A percentile compares a stretch with the other conserved stretches of the same genome.
These are phyloP conservation scores for Backusella morwellensis DNA, from an alignment of 192 early-diverging fungal species.

Conservation along the genomic window DNA sequence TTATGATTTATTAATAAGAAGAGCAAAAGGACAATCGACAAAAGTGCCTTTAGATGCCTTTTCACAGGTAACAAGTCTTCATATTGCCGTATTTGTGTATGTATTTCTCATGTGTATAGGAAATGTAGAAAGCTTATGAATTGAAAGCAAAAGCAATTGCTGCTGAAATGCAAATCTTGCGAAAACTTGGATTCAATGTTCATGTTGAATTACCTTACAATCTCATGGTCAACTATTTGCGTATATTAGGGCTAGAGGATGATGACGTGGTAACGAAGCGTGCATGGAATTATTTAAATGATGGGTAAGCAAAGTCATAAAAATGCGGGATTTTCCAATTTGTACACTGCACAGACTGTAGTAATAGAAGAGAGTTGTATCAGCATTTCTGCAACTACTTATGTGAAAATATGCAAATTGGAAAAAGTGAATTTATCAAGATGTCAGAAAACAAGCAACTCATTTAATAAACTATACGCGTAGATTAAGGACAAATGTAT, in stretches of 20 bases:
- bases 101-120: conserved; percentile 19
- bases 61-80: conserved; percentile 39
- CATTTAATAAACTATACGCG: not conserved
- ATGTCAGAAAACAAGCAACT: not conserved
- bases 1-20: conserved; percentile 67
- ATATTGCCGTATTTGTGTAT: not conserved
- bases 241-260: conserved; percentile 71
- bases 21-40: conserved; percentile 44
- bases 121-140: conserved; percentile 59
- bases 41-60: conserved; percentile 56
- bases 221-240: conserved; percentile 91
- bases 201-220: conserved; percentile 97
- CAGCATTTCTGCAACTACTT: not conserved
- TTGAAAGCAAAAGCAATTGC: conserved; percentile 77
- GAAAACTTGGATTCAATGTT: conserved; percentile 89
- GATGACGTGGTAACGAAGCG: conserved; percentile 76
- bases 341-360: not conserved
- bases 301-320: conserved; percentile 55
- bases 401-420: not conserved
- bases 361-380: not conserved
- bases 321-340: not conserved
- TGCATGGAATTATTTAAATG: conserved; percentile 96
- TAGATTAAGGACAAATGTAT: conserved; percentile 72
- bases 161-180: conserved; percentile 88
- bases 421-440: not conserved